phyloP scores from a whole-genome alignment of 2,329 filamentous ascomycete genomes.

The Colletotrichum kahawae region DNA sequence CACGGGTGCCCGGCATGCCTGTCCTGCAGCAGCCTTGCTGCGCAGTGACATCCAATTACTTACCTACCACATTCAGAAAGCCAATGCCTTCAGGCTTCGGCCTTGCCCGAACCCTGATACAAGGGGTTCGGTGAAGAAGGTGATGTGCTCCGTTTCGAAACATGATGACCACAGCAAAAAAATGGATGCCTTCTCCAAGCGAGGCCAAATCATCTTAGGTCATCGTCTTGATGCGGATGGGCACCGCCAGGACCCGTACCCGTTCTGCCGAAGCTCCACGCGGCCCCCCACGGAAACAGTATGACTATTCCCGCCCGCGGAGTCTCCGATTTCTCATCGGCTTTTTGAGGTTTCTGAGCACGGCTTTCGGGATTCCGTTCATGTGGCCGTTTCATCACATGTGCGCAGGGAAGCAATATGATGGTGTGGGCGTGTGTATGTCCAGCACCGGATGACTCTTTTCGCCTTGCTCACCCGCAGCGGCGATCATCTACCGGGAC shows the following conservation, averaged over 20 bases:
- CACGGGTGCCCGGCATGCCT: constrained; percentile 1
- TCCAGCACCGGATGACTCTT: constrained; percentile 8
- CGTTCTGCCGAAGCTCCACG: background rate
- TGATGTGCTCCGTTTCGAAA: background rate
- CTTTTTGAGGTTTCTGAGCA: background rate
- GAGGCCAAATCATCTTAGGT: background rate
- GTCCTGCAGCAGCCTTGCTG: background rate
- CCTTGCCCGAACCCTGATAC: constrained; percentile 1
- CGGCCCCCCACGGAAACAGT: background rate
- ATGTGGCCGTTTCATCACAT: background rate
- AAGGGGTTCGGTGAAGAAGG: background rate
- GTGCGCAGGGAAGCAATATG: background rate
- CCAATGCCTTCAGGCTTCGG: constrained; percentile 4
- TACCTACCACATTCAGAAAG: background rate
- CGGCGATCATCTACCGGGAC: background rate
- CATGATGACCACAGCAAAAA: background rate
- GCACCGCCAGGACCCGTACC: background rate
- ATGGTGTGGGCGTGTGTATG: background rate
- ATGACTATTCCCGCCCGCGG: background rate
- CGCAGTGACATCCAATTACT: background rate
- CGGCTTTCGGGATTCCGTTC: background rate
- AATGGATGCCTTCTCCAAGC: background rate
- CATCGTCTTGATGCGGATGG: background rate
- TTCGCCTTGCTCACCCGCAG: constrained; percentile 9
- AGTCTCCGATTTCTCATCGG: constrained; percentile 4